phyloP scores from a whole-genome alignment of 2,329 filamentous ascomycete genomes.

The Cryphonectria carpinicola region DNA sequence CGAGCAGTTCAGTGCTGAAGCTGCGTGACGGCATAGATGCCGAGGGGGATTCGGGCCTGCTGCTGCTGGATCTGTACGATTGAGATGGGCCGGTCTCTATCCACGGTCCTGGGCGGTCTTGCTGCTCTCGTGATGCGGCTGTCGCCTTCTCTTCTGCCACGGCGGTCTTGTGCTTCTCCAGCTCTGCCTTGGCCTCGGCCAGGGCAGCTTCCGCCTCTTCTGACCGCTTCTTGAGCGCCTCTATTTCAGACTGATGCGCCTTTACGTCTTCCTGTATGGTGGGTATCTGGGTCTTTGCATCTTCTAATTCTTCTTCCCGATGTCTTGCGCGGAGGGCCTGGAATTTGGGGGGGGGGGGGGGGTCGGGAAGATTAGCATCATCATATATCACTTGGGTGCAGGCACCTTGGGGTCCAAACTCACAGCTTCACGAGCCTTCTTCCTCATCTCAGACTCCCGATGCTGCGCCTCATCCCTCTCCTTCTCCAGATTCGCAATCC shows the following conservation, averaged over 20 bases:
- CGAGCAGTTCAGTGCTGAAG: conserved; percentile 58
- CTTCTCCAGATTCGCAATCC: conserved; percentile 79
- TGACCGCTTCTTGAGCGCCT: conserved; percentile 65
- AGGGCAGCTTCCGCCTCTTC: conserved; percentile 69
- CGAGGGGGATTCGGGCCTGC: conserved; percentile 59
- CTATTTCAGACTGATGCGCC: conserved; percentile 61
- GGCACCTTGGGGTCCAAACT: conserved; percentile 38
- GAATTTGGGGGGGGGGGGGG: neutral
- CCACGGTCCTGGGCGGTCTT: conserved; percentile 53
- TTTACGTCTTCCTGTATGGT: conserved; percentile 66
- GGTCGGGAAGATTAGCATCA: conserved; percentile 36
- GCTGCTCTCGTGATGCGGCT: conserved; percentile 36
- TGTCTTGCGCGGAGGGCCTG: conserved; percentile 67
- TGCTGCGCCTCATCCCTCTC: conserved; percentile 86
- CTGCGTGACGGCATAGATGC: conserved; percentile 53
- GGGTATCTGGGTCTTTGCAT: conserved; percentile 65
- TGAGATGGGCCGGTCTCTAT: conserved; percentile 52
- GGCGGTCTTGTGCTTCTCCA: conserved; percentile 52
- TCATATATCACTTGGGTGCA: no score
- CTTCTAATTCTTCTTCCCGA: conserved; percentile 83
- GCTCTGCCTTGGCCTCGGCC: conserved; percentile 54
- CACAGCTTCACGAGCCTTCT: conserved; percentile 86
- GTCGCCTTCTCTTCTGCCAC: conserved; percentile 38
- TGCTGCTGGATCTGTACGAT: conserved; percentile 52
- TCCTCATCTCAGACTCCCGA: conserved; percentile 84